phyloP scores from a whole-genome alignment of 768 basidiomycete species.

The Podaxis rugospora region DNA sequence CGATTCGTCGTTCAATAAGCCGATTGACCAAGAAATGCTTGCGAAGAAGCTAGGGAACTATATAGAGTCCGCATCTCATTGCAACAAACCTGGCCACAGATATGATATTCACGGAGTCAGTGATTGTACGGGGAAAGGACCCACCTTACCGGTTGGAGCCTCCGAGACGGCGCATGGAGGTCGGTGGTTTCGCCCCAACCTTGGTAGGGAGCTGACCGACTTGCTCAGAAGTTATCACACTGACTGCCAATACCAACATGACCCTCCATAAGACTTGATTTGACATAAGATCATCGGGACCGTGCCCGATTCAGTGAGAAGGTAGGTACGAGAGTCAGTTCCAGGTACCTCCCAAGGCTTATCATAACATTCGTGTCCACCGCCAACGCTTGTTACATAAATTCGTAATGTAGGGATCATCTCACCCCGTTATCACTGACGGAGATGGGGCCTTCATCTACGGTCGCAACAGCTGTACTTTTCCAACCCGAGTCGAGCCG shows the following conservation, averaged over 20 bases:
- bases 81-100: background rate
- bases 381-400: background rate
- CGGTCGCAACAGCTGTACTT: background rate
- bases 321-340: background rate
- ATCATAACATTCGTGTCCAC: background rate
- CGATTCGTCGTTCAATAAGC: background rate
- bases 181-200: background rate
- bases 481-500: background rate
- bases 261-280: background rate
- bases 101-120: background rate
- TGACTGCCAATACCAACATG: background rate
- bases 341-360: background rate
- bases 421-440: background rate
- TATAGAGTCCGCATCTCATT: background rate
- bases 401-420: background rate
- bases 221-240: background rate
- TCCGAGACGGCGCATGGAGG: background rate
- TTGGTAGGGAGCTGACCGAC: background rate
- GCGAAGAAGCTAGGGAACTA: conserved; percentile 7
- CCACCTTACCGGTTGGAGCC: background rate
- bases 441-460: background rate
- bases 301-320: background rate
- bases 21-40: conserved; percentile 5
- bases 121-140: background rate
- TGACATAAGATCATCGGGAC: background rate